Base-by-base conservation (phyloP, 495 filamentous ascomycete genomes). In the Penicillium daleae region DNA sequence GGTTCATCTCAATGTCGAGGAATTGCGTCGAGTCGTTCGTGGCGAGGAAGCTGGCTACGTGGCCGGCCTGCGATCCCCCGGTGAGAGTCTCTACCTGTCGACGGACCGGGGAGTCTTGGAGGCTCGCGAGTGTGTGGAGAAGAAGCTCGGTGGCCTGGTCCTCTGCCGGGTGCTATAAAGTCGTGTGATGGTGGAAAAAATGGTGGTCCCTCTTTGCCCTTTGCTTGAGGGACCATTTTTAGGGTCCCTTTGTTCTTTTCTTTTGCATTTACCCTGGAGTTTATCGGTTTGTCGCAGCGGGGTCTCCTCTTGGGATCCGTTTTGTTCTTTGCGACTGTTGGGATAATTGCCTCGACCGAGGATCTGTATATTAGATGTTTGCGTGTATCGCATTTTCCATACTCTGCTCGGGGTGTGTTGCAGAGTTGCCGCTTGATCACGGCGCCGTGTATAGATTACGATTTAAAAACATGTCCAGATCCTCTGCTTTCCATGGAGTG, bases 81-180 rank as follows among this genome's bases (percentile, higher is more conserved):
- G 95, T 55, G 95, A 99, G 85, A 86, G 83, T 70, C 68, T 98
- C 68, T 93, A 92, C 73, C 65, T 98, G 57, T 84, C 76, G 31
- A 97, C 93, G 42, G 89, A 92, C 77, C 75, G 76, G 55, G 95
- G 95, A 10, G 83, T 97, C 19, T 66, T 97, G 75, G 96, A 99
- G 80, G 80, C 86, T 29, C 85, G 95, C 70, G 92, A 98, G 76
- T 95, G 92, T 66, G 80, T 96, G 62, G 89, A 91, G 81, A 89
- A 87, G 82, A 92, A 87, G 77, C 74, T 92, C 29, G 95, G 95
- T 22, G 95, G 95, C 8, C 75, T 95, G 83, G 78, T 93, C 66
- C 70, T 99, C 55, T 95, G 90, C 80, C 80, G 93, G 64, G 88
- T 90, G 50, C 61, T 64, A 35, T 72, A 82, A 74, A 46, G 65